Base-by-base conservation (phyloP, 2,329 filamentous ascomycete species). In the Alternaria longipes region DNA sequence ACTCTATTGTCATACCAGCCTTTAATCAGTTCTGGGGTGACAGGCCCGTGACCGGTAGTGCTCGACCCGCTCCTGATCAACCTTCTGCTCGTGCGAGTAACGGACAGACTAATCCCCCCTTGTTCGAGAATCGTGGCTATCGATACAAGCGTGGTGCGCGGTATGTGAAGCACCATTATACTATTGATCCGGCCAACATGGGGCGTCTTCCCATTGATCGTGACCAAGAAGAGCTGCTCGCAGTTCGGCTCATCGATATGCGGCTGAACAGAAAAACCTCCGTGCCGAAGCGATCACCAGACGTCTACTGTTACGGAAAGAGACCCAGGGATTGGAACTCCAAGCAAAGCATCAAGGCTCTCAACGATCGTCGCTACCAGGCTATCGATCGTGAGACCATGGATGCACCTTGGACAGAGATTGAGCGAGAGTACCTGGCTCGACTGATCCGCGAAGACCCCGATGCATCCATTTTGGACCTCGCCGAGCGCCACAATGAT, bases 221-320 rank as follows among this genome's bases (percentile, higher is more conserved):
- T 4, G 69, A 75, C 46, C 73, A 75, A 40, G 54, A 72, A 34
- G 59, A 70, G 3, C 26, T 66, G 3, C 50, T 73, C 1, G 40
- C 69, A 11, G 38, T 76, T 5, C 62, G 58, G 2, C 54, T 78
- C 4, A 74, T 78, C 8, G 74, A 78, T 18, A 73, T 76, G 68
- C 71, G 74, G 4, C 59, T 66, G 1, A 67, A 53, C 5, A 36
- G 32, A 64, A 57, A 4, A 60, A 72, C 12, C 55, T 38, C 1
- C 5, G 55, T 46, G 1, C 74, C 74, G 2, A 63, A 59, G 11
- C 72, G 70, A 2, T 28, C 5, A 0, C 67, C 73, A 0, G 44
- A 46, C 0, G 45, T 56, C 14, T 77, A 72, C 34, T 32, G 40
- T 11, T 72, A 67, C 22, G 52, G 60, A 0, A 59, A 63, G 8